phyloP scores from a whole-genome alignment of 176 grass and related monocot genomes.

The Phragmites australis region DNA sequence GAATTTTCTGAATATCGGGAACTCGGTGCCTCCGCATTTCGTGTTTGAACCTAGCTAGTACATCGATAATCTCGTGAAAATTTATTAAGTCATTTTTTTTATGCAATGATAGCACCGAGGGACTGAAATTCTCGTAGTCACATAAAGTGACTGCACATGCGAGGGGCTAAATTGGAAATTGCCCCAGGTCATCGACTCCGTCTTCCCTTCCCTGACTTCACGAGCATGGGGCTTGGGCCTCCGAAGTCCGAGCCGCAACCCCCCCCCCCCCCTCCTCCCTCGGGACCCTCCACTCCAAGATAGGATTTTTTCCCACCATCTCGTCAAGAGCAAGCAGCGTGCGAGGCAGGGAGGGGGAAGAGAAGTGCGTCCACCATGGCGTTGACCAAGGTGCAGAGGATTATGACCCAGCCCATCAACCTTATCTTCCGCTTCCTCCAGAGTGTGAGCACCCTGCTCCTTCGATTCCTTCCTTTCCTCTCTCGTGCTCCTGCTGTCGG shows the following conservation, averaged over 20 bases:
- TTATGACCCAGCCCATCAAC: conserved; percentile 93
- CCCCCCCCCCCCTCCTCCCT: background rate
- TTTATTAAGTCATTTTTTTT: too few species aligned
- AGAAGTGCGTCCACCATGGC: conserved; percentile 49
- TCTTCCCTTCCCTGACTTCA: background rate
- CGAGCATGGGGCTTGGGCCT: background rate
- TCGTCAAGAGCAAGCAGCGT: background rate
- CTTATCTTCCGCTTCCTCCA: conserved; percentile 89
- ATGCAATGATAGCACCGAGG: too few species aligned
- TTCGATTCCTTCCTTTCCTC: background rate
- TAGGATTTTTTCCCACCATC: conserved; percentile 8
- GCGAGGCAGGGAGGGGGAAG: background rate
- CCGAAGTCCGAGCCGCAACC: background rate
- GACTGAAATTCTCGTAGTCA: too few species aligned
- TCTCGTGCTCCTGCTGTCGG: background rate
- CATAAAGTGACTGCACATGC: too few species aligned
- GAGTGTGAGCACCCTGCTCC: conserved; percentile 45
- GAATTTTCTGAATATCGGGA: too few species aligned
- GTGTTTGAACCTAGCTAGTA: too few species aligned
- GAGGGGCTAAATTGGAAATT: background rate
- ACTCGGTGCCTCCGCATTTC: too few species aligned
- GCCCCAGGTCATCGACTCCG: background rate
- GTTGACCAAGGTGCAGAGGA: conserved; percentile 83
- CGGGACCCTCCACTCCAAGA: background rate
- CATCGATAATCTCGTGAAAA: too few species aligned